Evolutionary conservation across 2,329 filamentous ascomycete genomes (phyloP).

Genomic region (Zymoseptoria tritici): DNA sequence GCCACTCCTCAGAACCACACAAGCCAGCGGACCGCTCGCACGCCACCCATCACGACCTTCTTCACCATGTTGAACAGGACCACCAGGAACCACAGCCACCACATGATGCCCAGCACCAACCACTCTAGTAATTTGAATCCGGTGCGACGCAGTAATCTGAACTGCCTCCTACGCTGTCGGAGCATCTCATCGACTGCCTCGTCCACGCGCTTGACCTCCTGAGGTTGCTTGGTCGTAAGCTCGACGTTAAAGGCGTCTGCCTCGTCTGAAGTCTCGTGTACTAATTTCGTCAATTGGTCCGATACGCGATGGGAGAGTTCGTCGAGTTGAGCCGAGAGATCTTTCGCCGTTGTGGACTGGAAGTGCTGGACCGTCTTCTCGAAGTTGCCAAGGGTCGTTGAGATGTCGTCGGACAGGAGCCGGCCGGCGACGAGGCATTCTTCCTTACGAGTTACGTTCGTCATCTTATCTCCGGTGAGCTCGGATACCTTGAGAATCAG

Average conservation of each 20-base stretch:
- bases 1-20: constrained; percentile 58
- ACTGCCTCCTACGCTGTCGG: constrained; percentile 63
- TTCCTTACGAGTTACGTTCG: constrained; percentile 43
- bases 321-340: constrained; percentile 39
- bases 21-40: constrained; percentile 65
- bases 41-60: constrained; percentile 53
- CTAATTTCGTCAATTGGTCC: constrained; percentile 49
- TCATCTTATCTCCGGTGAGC: constrained; percentile 33
- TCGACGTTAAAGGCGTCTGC: constrained; percentile 73
- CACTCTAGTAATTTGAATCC: constrained; percentile 83
- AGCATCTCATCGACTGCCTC: constrained; percentile 65
- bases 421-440: constrained; percentile 49
- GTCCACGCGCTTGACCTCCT: constrained; percentile 71
- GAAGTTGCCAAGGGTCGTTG: constrained; percentile 34
- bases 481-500: constrained; percentile 33
- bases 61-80: constrained; percentile 62
- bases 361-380: constrained; percentile 46
- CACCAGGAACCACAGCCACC: constrained; percentile 88
- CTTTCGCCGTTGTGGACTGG: constrained; percentile 37
- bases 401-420: constrained; percentile 43
- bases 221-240: constrained; percentile 65
- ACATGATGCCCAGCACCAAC: constrained; percentile 81
- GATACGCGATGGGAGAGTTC: constrained; percentile 41
- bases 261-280: constrained; percentile 64
- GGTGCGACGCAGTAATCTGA: constrained; percentile 66